phyloP scores from a whole-genome alignment of 176 grass and related monocot species.

The Oryza brachyantha region DNA sequence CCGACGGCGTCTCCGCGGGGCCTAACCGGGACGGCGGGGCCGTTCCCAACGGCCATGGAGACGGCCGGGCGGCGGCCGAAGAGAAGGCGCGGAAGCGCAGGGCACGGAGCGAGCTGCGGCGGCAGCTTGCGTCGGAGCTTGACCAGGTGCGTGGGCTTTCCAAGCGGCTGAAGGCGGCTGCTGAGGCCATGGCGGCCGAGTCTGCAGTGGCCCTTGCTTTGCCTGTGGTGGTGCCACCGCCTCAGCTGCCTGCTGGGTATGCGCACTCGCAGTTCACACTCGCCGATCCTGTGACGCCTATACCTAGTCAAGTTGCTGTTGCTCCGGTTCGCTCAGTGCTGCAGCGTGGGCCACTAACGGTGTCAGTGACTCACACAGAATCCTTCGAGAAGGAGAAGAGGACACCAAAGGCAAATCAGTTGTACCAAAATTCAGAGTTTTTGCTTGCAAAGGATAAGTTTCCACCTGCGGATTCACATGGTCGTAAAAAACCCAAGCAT shows the following conservation, averaged over 20 bases:
- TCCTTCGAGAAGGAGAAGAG: constrained; percentile 81
- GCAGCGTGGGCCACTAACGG: constrained; percentile 41
- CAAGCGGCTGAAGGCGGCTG: constrained; percentile 45
- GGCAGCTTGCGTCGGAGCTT: constrained; percentile 57
- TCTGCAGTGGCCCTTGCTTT: neutral
- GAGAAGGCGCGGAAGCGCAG: constrained; percentile 47
- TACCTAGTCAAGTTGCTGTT: constrained; percentile 25
- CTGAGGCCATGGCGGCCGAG: constrained; percentile 29
- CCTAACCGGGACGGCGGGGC: constrained; percentile 19
- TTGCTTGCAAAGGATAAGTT: constrained; percentile 87
- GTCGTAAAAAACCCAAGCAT: constrained; percentile 59
- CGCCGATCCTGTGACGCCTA: constrained; percentile 32
- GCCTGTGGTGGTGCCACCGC: neutral
- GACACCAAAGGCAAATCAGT: constrained; percentile 76
- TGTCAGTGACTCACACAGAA: constrained; percentile 50
- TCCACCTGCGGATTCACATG: constrained; percentile 52
- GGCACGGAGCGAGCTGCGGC: constrained; percentile 53
- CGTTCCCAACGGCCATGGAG: constrained; percentile 45
- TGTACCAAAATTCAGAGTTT: constrained; percentile 78
- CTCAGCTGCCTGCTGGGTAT: constrained; percentile 33
- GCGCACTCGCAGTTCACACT: constrained; percentile 52
- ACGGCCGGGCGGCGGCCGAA: neutral
- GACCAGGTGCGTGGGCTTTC: constrained; percentile 77
- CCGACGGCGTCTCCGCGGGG: constrained; percentile 38
- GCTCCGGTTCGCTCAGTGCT: neutral